These are phyloP conservation scores for Tremella yokohamensis DNA, from an alignment of 768 basidiomycete species.

Conservation along the genomic window DNA sequence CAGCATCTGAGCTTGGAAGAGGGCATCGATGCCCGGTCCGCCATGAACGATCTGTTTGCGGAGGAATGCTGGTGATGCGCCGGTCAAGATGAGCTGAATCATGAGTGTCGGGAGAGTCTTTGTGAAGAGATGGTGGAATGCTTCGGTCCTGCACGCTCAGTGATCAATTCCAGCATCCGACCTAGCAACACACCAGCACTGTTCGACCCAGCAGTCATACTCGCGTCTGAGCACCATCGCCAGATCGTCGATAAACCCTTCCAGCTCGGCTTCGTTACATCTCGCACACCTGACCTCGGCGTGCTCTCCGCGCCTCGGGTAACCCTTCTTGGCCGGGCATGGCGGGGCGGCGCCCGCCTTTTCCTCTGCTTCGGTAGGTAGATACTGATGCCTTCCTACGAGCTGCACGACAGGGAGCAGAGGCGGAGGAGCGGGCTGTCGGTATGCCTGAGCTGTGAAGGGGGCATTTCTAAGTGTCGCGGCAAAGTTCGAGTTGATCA, in stretches of 20 bases:
- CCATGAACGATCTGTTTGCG: constrained; percentile 49
- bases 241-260: constrained; percentile 48
- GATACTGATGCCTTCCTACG: constrained; percentile 37
- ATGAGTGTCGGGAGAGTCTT: constrained; percentile 44
- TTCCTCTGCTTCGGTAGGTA: constrained; percentile 11
- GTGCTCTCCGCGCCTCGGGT: constrained; percentile 36
- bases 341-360: neutral
- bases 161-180: neutral
- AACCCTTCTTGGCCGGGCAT: constrained; percentile 41
- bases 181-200: constrained; percentile 43
- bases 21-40: constrained; percentile 40
- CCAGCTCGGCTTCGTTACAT: constrained; percentile 43
- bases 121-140: constrained; percentile 50
- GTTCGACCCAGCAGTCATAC: constrained; percentile 51
- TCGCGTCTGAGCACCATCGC: constrained; percentile 45
- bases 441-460: constrained; percentile 26
- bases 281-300: constrained; percentile 25
- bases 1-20: constrained; percentile 46
- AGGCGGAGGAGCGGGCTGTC: constrained; percentile 46
- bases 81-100: constrained; percentile 48
- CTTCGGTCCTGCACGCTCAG: constrained; percentile 42
- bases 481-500: constrained; percentile 28
- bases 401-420: constrained; percentile 38
- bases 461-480: constrained; percentile 12
- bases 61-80: constrained; percentile 41